phyloP scores from a whole-genome alignment of 139 green algal species.

The Chlorella sorokiniana region DNA sequence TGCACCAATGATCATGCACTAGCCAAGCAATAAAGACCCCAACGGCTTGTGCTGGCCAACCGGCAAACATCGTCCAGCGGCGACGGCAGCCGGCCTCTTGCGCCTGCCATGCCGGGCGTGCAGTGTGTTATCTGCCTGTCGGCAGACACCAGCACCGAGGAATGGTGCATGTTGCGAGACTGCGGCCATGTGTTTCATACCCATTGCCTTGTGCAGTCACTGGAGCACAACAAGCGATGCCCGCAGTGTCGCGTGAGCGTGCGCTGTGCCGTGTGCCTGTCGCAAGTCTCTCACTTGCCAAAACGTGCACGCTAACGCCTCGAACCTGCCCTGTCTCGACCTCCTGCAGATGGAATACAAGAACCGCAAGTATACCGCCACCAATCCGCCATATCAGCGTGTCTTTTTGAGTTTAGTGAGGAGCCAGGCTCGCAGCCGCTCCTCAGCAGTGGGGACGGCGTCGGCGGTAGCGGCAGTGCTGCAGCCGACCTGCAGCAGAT shows the following conservation, averaged over 20 bases:
- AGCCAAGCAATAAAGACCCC: too few species aligned
- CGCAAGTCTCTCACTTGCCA: too few species aligned
- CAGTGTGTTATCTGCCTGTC: constrained; percentile 34
- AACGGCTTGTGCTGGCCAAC: too few species aligned
- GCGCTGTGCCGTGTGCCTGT: neutral
- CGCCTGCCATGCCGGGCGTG: constrained; percentile 11
- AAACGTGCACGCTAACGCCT: too few species aligned
- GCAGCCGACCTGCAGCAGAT: constrained; percentile 10
- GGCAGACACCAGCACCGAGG: constrained; percentile 19
- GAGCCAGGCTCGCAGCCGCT: neutral
- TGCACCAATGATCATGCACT: too few species aligned
- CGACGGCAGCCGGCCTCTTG: too few species aligned
- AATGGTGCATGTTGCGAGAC: constrained; percentile 16
- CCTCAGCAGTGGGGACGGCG: neutral
- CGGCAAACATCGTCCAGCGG: too few species aligned
- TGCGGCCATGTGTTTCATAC: constrained; percentile 47
- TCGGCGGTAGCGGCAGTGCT: neutral
- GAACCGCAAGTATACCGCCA: neutral
- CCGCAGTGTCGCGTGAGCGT: constrained; percentile 31
- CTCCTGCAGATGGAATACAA: neutral
- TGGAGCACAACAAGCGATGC: constrained; percentile 14
- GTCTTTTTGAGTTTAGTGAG: constrained; percentile 34
- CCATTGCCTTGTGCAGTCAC: constrained; percentile 20
- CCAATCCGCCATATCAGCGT: constrained; percentile 11
- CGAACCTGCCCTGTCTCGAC: neutral